Evolutionary conservation across 2,329 filamentous ascomycete genomes (phyloP).

Genomic region (Calonectria pseudoturangicola): DNA sequence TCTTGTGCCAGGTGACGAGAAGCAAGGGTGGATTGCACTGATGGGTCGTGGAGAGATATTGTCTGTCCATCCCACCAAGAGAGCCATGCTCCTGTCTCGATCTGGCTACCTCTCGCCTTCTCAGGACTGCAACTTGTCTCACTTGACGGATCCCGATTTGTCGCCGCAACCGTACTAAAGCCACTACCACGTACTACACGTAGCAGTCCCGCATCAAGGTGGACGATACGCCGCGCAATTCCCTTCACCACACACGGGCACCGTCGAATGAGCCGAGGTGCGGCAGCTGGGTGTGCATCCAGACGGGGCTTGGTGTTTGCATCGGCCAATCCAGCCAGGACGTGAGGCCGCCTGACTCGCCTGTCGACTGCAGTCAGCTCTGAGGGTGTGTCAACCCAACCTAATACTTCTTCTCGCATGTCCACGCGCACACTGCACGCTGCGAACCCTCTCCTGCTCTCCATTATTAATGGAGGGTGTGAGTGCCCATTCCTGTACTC

Average conservation of each 20-base stretch:
- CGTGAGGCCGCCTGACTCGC: slow-evolving; percentile 53
- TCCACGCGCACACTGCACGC: slow-evolving; percentile 48
- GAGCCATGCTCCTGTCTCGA: slow-evolving; percentile 42
- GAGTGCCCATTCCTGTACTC: slow-evolving; percentile 40
- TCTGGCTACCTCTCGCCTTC: slow-evolving; percentile 39
- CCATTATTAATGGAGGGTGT: slow-evolving; percentile 47
- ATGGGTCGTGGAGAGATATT: slow-evolving; percentile 29
- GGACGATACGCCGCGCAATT: slow-evolving; percentile 41
- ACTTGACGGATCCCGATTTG: slow-evolving; percentile 50
- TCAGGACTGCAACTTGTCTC: slow-evolving; percentile 48
- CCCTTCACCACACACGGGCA: slow-evolving; percentile 37
- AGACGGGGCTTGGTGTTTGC: slow-evolving; percentile 47
- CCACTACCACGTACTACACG: slow-evolving; percentile 31
- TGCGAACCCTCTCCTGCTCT: slow-evolving; percentile 46
- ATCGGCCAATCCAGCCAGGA: slow-evolving; percentile 51
- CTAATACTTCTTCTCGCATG: slow-evolving; percentile 51
- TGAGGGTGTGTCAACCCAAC: slow-evolving; percentile 45
- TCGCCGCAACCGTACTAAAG: slow-evolving; percentile 37
- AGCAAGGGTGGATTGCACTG: slow-evolving; percentile 17
- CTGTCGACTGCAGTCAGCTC: slow-evolving; percentile 46
- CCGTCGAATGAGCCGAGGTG: slow-evolving; percentile 46
- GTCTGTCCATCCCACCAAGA: slow-evolving; percentile 24
- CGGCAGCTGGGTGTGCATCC: slow-evolving; percentile 48
- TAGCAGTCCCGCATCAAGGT: slow-evolving; percentile 35
- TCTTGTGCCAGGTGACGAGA: slow-evolving; percentile 34